phyloP scores from a whole-genome alignment of 768 basidiomycete species.

The Lactarius indigo region DNA sequence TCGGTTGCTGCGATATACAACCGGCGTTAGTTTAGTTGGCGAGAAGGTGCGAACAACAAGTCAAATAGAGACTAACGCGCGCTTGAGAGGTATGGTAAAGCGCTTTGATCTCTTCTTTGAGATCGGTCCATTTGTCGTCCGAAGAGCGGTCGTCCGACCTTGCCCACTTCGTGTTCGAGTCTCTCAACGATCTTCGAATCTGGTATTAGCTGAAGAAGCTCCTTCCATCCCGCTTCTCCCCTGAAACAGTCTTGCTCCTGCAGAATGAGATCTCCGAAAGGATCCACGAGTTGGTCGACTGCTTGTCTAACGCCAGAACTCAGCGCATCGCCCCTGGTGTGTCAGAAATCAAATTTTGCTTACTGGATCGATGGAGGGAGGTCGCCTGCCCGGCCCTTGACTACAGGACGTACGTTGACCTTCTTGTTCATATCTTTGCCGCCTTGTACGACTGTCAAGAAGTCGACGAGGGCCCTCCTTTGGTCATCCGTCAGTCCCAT shows the following conservation, averaged over 20 bases:
- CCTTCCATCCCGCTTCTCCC: conserved; percentile 65
- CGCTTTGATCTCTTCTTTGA: conserved; percentile 42
- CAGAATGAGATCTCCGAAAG: conserved; percentile 69
- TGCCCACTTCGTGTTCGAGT: conserved; percentile 60
- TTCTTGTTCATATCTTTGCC: conserved; percentile 80
- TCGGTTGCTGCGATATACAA: conserved; percentile 29
- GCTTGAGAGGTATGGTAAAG: conserved; percentile 32
- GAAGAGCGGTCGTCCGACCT: conserved; percentile 52
- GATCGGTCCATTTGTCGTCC: conserved; percentile 68
- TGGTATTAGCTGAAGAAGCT: conserved; percentile 71
- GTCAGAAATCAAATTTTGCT: conserved; percentile 13
- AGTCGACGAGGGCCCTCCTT: conserved; percentile 80
- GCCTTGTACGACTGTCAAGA: conserved; percentile 78
- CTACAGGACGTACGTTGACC: conserved; percentile 60
- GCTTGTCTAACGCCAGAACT: conserved; percentile 30
- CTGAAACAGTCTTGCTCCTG: conserved; percentile 83
- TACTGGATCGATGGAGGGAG: conserved; percentile 77
- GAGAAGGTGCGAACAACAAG: neutral
- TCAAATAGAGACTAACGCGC: conserved; percentile 33
- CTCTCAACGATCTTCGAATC: conserved; percentile 47
- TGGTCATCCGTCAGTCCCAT: conserved; percentile 90
- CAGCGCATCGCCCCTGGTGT: neutral
- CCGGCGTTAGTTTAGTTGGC: neutral
- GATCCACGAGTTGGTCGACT: conserved; percentile 44
- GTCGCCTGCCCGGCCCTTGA: conserved; percentile 30